These are phyloP conservation scores for Fusarium ramigenum DNA, from an alignment of 2,329 filamentous ascomycete species.

Conservation along the genomic window DNA sequence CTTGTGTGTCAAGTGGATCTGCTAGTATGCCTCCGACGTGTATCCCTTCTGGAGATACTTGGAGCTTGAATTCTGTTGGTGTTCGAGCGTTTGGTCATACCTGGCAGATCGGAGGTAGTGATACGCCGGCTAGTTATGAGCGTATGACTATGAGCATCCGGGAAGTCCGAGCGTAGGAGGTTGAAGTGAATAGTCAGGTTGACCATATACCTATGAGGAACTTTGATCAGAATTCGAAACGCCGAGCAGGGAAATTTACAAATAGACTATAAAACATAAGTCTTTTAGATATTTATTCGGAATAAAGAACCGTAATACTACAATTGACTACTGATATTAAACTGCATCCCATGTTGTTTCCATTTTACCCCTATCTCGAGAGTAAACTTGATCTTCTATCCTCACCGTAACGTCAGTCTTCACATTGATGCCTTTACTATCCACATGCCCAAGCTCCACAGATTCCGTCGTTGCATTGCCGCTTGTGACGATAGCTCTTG, in stretches of 20 bases:
- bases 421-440: not conserved
- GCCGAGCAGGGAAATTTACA: fast-evolving
- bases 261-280: no score
- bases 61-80: not conserved
- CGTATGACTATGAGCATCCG: not conserved
- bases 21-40: not conserved
- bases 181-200: not conserved
- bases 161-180: no score
- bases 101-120: not conserved
- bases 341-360: not conserved
- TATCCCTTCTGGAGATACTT: not conserved
- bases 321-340: not conserved
- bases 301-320: no score
- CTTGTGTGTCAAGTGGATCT: not conserved
- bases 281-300: no score
- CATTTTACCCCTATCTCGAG: not conserved
- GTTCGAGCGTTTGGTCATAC: not conserved
- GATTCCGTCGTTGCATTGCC: not conserved
- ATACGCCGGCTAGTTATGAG: not conserved
- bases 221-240: not conserved
- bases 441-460: not conserved
- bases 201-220: fast-evolving
- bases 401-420: not conserved
- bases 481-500: not conserved
- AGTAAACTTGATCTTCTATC: not conserved